Base-by-base conservation (phyloP, 169 alveolate species). In the Cryptosporidium parvum region DNA sequence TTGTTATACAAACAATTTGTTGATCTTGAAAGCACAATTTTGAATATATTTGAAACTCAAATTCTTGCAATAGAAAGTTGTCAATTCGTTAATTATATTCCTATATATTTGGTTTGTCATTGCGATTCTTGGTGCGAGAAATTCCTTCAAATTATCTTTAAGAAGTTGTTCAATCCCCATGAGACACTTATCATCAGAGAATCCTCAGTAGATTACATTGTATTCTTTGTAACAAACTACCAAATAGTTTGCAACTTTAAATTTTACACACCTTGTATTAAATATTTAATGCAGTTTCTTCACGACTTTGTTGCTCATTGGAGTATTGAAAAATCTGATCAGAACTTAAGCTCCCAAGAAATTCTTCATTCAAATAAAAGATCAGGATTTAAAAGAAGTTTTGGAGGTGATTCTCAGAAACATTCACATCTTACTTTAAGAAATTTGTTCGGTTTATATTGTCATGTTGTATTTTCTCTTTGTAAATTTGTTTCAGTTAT, bases 221-320 rank as follows among this genome's bases (percentile, higher is more conserved):
- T 80, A 3, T 80, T 80, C 14, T 80, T 59, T 61, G 70, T 80
- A 3, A 35, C 42, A 16, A 65, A 65, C 42, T 62, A 44, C 29
- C 21, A 80, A 29, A 59, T 44, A 12, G 72, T 67, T 37, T 62
- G 67, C 21, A 80, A 80, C 37, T 62, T 80, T n/a, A 80, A 80
- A 37, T 80, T 80, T 16, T 62, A 29, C 73, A 80, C 31, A 10
- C 89, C 89, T 3, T 62, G 80, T 44, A 67, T 80, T 21, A 80
- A 48, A 48, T 80, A 80, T 23, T 44, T 80, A 12, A 62, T 80
- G 75, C 89, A 80, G 29, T 80, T 80, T 62, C 52, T 80, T 2
- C 75, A 62, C 29, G 89, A 80, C 23, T 80, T 80, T 42, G 48
- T 80, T 16, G 89, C 89, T 62, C 89, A 80, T 48, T 80, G 89